phyloP scores from a whole-genome alignment of 345 rosid species.

The Lepidium didymum region DNA sequence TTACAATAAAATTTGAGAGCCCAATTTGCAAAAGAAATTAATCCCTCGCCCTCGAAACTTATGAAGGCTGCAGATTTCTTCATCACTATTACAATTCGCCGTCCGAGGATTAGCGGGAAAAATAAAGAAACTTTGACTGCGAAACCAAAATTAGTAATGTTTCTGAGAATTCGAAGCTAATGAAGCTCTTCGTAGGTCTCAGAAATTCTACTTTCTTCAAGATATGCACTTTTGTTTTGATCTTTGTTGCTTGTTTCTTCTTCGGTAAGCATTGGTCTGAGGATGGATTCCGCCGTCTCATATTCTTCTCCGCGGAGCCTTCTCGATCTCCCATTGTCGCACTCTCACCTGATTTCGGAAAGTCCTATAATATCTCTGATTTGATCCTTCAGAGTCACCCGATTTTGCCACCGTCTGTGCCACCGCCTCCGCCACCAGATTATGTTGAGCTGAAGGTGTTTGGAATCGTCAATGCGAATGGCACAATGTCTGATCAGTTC shows the following conservation, averaged over 20 bases:
- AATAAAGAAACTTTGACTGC: neutral
- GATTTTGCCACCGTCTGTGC: neutral
- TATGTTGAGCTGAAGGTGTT: constrained; percentile 37
- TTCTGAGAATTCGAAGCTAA: constrained; percentile 6
- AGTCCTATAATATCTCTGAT: constrained; percentile 39
- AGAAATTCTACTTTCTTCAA: constrained; percentile 35
- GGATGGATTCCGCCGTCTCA: constrained; percentile 49
- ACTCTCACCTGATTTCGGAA: constrained; percentile 53
- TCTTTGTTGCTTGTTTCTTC: constrained; percentile 72
- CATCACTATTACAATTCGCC: neutral
- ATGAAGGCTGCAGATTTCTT: neutral
- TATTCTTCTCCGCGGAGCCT: constrained; percentile 61
- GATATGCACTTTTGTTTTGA: constrained; percentile 40
- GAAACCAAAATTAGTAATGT: neutral
- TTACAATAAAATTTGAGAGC: too few species aligned
- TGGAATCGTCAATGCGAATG: constrained; percentile 73
- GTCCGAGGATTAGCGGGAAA: neutral
- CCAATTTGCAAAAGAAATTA: too few species aligned
- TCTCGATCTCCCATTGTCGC: constrained; percentile 29
- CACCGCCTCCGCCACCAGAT: constrained; percentile 38
- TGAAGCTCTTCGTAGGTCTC: constrained; percentile 45
- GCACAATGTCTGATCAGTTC: constrained; percentile 77
- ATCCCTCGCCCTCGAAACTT: too few species aligned
- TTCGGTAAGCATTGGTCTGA: constrained; percentile 82
- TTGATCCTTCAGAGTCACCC: constrained; percentile 28